Evolutionary conservation across 2,329 filamentous ascomycete species (phyloP).

Genomic region (Sporothrix humicola): DNA sequence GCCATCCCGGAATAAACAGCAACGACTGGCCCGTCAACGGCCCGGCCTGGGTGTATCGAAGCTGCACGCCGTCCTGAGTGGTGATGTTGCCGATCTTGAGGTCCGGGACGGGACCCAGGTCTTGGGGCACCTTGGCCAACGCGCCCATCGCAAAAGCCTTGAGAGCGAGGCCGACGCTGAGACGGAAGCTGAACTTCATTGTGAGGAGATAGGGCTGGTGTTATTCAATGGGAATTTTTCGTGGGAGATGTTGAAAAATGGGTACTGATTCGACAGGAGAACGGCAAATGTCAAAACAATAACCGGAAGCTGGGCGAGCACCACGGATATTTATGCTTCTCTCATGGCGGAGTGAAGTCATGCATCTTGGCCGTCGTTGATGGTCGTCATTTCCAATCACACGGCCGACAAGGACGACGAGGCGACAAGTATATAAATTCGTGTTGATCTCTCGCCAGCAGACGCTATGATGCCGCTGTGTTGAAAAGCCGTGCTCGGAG

Average conservation of each 20-base stretch:
- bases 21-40: not conserved
- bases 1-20: not conserved
- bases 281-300: not conserved
- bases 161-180: not conserved
- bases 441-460: not conserved
- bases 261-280: not conserved
- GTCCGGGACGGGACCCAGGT: not conserved
- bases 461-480: not conserved
- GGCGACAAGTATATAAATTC: not conserved
- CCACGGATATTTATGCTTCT: not conserved
- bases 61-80: not conserved
- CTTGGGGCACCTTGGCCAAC: not conserved
- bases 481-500: not conserved
- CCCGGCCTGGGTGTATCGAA: slow-evolving; percentile 2
- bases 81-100: not conserved
- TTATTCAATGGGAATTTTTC: not conserved
- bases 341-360: not conserved
- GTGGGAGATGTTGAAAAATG: not conserved
- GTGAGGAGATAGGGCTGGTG: not conserved
- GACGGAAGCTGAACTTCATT: not conserved
- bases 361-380: no score
- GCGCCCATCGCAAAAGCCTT: not conserved
- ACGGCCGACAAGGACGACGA: not conserved
- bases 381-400: not conserved
- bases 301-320: not conserved